Evolutionary conservation across 208 protist genomes (phyloP).

Genomic region (Trypanosoma melophagium): DNA sequence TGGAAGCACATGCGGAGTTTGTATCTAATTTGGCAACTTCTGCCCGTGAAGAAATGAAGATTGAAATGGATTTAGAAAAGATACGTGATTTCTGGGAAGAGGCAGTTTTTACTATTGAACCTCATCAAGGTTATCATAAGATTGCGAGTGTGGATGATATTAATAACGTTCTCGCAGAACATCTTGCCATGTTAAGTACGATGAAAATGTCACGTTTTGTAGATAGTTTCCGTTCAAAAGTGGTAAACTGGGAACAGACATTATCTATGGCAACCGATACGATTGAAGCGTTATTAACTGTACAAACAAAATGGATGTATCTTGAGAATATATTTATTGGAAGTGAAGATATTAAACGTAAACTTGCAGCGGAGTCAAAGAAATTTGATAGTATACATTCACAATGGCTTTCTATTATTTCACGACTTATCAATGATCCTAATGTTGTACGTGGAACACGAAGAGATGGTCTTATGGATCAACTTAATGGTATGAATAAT

Average conservation of each 20-base stretch:
- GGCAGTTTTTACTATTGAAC: constrained; percentile 81
- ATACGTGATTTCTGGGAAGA: constrained; percentile 92
- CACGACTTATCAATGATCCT: constrained; percentile 83
- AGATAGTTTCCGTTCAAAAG: constrained; percentile 93
- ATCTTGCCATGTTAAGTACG: constrained; percentile 90
- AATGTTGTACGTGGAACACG: constrained; percentile 88
- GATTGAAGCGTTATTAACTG: constrained; percentile 90
- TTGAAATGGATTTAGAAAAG: constrained; percentile 92
- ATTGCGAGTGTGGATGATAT: constrained; percentile 93
- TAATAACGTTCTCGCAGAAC: constrained; percentile 92
- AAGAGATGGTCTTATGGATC: constrained; percentile 90
- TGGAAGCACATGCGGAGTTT: constrained; percentile 94
- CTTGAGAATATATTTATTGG: constrained; percentile 97
- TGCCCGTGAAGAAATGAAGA: constrained; percentile 94
- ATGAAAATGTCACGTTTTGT: constrained; percentile 97
- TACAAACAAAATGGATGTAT: constrained; percentile 97
- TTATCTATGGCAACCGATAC: constrained; percentile 94
- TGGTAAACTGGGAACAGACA: constrained; percentile 94
- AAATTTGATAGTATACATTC: constrained; percentile 95
- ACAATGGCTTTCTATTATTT: constrained; percentile 92
- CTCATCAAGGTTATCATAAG: constrained; percentile 91
- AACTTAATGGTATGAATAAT: constrained; percentile 92
- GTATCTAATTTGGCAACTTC: constrained; percentile 92
- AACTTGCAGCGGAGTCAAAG: constrained; percentile 95
- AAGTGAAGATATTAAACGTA: constrained; percentile 97